A percentile compares a stretch with the other conserved stretches of the same genome.
Conservation (phyloP, 192 early-diverging fungal genomes). For the Coemansia sp. region DNA sequence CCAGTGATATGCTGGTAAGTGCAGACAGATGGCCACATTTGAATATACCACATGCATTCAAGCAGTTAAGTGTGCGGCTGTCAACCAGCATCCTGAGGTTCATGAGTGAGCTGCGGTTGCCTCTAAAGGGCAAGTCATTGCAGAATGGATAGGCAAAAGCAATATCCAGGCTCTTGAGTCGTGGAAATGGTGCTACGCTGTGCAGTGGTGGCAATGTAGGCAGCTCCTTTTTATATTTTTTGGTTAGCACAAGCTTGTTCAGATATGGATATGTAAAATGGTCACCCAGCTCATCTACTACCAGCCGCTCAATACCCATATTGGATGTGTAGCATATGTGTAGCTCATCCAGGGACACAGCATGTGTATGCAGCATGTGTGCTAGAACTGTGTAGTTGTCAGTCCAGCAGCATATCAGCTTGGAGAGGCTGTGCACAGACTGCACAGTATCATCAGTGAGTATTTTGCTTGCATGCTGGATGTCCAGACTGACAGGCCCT, state of each 20-base stretch:
- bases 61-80: not conserved
- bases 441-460: not conserved
- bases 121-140: conserved; percentile 2
- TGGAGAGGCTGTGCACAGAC: not conserved
- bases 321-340: not conserved
- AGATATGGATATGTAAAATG: not conserved
- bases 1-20: too few species aligned
- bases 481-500: not conserved
- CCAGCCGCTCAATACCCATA: not conserved
- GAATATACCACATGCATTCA: not conserved
- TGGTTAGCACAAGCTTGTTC: not conserved
- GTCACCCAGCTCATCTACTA: not conserved
- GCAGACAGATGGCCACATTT: too few species aligned
- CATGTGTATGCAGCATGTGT: not conserved
- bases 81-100: not conserved
- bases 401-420: not conserved
- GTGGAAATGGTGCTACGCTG: not conserved
- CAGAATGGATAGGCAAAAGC: not conserved
- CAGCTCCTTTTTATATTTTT: not conserved
- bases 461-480: not conserved
- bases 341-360: not conserved
- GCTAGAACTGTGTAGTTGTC: not conserved
- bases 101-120: conserved; percentile 1
- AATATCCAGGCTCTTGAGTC: not conserved
- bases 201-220: not conserved